Percentiles rank a stretch among this genome's conserved stretches.
Evolutionary conservation across 768 basidiomycete genomes (phyloP).

Genomic region (Boletus rubescentipes): DNA sequence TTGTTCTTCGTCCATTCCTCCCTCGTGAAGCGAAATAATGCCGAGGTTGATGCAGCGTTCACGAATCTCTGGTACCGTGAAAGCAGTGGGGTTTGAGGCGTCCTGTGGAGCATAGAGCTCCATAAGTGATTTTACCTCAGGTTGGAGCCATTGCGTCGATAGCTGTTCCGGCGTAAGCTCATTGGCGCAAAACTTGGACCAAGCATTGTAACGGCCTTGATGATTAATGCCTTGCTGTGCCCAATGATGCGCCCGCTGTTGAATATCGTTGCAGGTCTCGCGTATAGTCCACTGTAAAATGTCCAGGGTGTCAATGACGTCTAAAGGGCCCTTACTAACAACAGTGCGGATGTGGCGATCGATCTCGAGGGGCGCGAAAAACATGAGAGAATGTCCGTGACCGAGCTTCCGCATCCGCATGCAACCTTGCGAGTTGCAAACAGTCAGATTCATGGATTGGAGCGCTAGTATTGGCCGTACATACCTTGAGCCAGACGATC

Average conservation of each 20-base stretch:
- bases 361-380: conserved; percentile 44
- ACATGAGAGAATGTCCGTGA: conserved; percentile 43
- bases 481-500: conserved; percentile 48
- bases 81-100: conserved; percentile 2
- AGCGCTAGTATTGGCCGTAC: not conserved
- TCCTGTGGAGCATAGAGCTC: conserved; percentile 30
- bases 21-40: conserved; percentile 15
- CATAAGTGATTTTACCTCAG: conserved; percentile 37
- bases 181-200: conserved; percentile 13
- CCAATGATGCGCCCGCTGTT: conserved; percentile 41
- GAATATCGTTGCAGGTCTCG: conserved; percentile 42
- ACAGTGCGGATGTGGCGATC: conserved; percentile 35
- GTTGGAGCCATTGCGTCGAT: conserved; percentile 37
- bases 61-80: conserved; percentile 18
- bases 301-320: conserved; percentile 27
- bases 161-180: not conserved
- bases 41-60: conserved; percentile 32
- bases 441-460: not conserved
- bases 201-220: conserved; percentile 23
- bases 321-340: conserved; percentile 5
- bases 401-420: conserved; percentile 53
- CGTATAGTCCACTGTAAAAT: conserved; percentile 46
- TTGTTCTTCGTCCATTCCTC: conserved; percentile 44
- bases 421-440: conserved; percentile 33
- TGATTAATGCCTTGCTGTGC: conserved; percentile 41